Evolutionary conservation across 495 filamentous ascomycete species (phyloP), one percentile per base, ranked within the genome.

Genomic region (Halenospora varia): DNA sequence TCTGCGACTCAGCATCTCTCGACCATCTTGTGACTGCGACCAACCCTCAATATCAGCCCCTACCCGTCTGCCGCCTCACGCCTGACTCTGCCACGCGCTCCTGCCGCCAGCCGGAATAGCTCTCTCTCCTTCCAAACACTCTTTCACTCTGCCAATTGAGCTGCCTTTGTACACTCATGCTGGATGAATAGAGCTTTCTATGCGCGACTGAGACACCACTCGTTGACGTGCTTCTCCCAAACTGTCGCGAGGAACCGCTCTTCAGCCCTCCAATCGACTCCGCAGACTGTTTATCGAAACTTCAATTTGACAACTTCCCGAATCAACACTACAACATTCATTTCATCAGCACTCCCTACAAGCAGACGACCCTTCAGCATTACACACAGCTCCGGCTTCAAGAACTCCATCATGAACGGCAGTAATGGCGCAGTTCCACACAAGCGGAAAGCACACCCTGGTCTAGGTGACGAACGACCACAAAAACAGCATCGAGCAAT

Each of bases 371-470:
- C 48, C 20, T 19, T 60, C 24, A 48, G 26, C 42, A 54, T 39
- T 3, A 44, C 55, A 20, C 51, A 53, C 15, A 25, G 22, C 18
- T 18, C 1, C 13, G 44, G 18, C 15, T 49, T 59, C 23, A n/a
- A 47, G 24, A 53, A 17, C 8, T 55, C 60, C 23, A 62, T 18
- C 42, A 56, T 71, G 56, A 64, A 60, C 56, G 59, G 62, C 48
- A 76, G 75, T 68, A 77, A 76, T 65, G 70, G 72, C 39, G 57
- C 72, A 23, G 66, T 62, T 46, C 73, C 77, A 59, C 66, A 70
- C 11, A 81, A 81, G 72, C 75, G 79, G 53, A 82, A 83, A 54
- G 57, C 62, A 41, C 65, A 73, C 66, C 25, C 71, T 70, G 47
- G 51, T 61, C 60, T 66, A 13, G 42, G 68, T 22, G 71, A 75